These are phyloP conservation scores for Cercospora sp. DNA, from an alignment of 2,329 filamentous ascomycete species.

Conservation along the genomic window DNA sequence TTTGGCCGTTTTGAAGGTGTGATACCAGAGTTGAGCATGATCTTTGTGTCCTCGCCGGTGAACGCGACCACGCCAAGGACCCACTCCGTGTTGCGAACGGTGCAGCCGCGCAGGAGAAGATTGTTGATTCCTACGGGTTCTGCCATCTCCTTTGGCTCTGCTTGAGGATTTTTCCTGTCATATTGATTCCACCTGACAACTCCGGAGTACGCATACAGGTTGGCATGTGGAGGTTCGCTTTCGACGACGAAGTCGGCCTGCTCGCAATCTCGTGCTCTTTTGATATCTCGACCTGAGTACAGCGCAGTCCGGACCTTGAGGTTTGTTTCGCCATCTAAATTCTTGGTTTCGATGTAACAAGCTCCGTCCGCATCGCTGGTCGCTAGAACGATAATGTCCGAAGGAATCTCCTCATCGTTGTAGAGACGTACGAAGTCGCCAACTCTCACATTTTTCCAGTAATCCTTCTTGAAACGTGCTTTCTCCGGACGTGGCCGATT, in stretches of 20 bases:
- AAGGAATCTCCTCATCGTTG: conserved; percentile 92
- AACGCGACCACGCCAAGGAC: conserved; percentile 88
- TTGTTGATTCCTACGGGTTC: conserved; percentile 97
- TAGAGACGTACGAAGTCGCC: conserved; percentile 96
- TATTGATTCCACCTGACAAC: conserved; percentile 83
- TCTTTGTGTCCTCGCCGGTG: conserved; percentile 95
- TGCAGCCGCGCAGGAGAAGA: conserved; percentile 87
- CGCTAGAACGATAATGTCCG: conserved; percentile 86
- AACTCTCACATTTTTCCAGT: conserved; percentile 93
- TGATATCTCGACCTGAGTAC: conserved; percentile 77
- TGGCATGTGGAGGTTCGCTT: conserved; percentile 87
- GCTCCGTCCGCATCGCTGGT: conserved; percentile 92
- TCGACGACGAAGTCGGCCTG: conserved; percentile 83
- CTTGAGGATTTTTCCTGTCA: conserved; percentile 63
- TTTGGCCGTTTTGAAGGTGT: conserved; percentile 92
- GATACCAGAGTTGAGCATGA: conserved; percentile 97
- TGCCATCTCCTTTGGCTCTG: conserved; percentile 72
- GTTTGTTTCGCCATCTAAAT: conserved; percentile 96
- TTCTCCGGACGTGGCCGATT: conserved; percentile 64
- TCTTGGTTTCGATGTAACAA: conserved; percentile 98
- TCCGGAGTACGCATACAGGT: conserved; percentile 92
- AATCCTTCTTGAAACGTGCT: conserved; percentile 86
- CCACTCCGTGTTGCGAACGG: conserved; percentile 95
- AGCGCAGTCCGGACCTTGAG: conserved; percentile 91
- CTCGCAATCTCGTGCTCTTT: conserved; percentile 90